Conservation (phyloP, 1,139 yeast species). For the Saccharomyces hybrid region DNA sequence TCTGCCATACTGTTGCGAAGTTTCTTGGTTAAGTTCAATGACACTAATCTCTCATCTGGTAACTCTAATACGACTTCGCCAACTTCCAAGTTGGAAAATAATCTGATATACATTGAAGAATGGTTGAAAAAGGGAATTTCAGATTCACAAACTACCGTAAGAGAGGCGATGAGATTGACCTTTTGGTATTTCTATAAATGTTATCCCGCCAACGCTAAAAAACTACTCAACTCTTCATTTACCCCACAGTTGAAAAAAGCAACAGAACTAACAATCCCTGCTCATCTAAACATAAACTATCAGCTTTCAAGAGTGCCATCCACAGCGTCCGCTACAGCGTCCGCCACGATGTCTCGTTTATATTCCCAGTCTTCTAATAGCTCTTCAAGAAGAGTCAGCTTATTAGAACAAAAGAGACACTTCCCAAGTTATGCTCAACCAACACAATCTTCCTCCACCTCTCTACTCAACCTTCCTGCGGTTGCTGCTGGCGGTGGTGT, state of each 20-base stretch:
- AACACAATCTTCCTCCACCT: conserved; percentile 22
- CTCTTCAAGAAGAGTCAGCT: conserved; percentile 11
- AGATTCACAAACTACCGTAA: conserved; percentile 76
- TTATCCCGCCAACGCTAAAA: conserved; percentile 40
- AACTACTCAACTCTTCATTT: conserved; percentile 35
- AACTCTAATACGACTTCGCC: not conserved
- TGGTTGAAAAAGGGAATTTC: conserved; percentile 53
- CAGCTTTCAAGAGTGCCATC: conserved; percentile 8
- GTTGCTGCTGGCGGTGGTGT: not conserved
- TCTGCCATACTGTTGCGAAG: conserved; percentile 68
- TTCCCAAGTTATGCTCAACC: conserved; percentile 32
- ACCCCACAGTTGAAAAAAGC: conserved; percentile 43
- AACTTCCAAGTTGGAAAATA: conserved; percentile 33
- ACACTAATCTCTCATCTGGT: not conserved
- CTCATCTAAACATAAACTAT: conserved; percentile 25
- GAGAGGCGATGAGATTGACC: conserved; percentile 65
- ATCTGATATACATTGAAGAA: conserved; percentile 44
- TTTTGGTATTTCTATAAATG: conserved; percentile 60
- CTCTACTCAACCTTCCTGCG: not conserved
- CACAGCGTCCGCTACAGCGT: conserved; percentile 5
- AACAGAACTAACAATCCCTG: conserved; percentile 49
- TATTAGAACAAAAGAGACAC: not conserved
- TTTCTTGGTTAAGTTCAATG: conserved; percentile 43
- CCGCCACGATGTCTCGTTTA: conserved; percentile 13
- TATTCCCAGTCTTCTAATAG: conserved; percentile 7